phyloP scores from a whole-genome alignment of 345 rosid genomes.

The Citrus inodora region DNA sequence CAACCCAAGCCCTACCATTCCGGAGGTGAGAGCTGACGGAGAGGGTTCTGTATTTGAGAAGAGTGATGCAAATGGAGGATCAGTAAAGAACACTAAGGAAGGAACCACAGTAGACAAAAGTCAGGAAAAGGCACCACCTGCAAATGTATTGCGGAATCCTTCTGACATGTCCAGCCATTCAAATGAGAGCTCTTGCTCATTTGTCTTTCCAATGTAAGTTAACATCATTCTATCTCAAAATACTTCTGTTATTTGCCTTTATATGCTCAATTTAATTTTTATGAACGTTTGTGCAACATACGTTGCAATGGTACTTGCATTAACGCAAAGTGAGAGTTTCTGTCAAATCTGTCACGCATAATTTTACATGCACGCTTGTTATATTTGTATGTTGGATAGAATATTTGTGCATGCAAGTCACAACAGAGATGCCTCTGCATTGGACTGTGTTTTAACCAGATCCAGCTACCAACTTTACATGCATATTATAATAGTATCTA shows the following conservation, averaged over 20 bases:
- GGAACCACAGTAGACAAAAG: conserved; percentile 10
- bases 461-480: not conserved
- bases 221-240: not conserved
- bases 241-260: not conserved
- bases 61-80: conserved; percentile 2
- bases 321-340: not conserved
- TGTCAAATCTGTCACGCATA: not conserved
- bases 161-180: conserved; percentile 34
- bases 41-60: conserved; percentile 8
- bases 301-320: not conserved
- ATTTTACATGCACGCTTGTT: not conserved
- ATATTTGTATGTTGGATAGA: not conserved
- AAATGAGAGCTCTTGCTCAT: conserved; percentile 35
- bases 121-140: conserved; percentile 20
- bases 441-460: not conserved
- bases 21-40: conserved; percentile 14
- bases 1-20: conserved; percentile 32
- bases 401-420: not conserved
- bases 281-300: not conserved
- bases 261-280: not conserved
- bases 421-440: conserved; percentile 7
- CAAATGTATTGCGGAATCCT: conserved; percentile 29
- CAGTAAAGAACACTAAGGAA: conserved; percentile 2
- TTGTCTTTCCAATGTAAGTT: conserved; percentile 64
- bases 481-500: not conserved